Percentiles rank a stretch among this genome's conserved stretches.
Conservation (phyloP, 257 asterid genomes). For the Jacaranda mimosifolia region DNA sequence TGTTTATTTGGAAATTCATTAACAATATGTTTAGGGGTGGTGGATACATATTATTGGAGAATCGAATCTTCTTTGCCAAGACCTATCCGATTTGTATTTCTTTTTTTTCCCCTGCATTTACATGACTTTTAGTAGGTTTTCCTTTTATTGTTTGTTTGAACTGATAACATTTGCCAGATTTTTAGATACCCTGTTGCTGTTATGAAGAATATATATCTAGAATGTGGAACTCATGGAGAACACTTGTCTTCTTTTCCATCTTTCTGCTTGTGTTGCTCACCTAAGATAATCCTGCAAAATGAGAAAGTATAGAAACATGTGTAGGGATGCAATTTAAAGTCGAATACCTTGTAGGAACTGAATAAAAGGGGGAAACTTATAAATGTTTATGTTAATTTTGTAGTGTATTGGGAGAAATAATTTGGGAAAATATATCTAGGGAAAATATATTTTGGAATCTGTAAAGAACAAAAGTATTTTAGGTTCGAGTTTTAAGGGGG, state of each 20-base stretch:
- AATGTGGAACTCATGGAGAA: no score
- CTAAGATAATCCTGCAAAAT: constrained; percentile 12
- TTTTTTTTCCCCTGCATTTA: constrained; percentile 28
- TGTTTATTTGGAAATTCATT: constrained; percentile 32
- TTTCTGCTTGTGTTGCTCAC: no score
- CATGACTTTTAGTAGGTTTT: constrained; percentile 7
- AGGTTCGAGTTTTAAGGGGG: no score
- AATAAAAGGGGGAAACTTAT: background rate
- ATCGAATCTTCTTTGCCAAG: constrained; percentile 88
- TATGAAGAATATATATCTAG: no score
- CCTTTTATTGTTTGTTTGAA: background rate
- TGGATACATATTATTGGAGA: constrained; percentile 95
- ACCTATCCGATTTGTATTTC: constrained; percentile 77
- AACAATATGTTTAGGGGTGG: constrained; percentile 77
- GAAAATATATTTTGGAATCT: no score
- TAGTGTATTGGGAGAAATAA: no score
- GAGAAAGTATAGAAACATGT: background rate
- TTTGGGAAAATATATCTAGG: no score
- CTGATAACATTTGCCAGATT: no score
- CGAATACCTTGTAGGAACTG: background rate
- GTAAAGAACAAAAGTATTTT: no score
- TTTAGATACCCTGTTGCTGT: no score
- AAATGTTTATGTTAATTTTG: no score
- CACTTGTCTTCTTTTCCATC: no score
- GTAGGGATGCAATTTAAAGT: background rate